phyloP scores from a whole-genome alignment of 192 early-diverging fungal species.

The Phlyctochytrium bullatum region DNA sequence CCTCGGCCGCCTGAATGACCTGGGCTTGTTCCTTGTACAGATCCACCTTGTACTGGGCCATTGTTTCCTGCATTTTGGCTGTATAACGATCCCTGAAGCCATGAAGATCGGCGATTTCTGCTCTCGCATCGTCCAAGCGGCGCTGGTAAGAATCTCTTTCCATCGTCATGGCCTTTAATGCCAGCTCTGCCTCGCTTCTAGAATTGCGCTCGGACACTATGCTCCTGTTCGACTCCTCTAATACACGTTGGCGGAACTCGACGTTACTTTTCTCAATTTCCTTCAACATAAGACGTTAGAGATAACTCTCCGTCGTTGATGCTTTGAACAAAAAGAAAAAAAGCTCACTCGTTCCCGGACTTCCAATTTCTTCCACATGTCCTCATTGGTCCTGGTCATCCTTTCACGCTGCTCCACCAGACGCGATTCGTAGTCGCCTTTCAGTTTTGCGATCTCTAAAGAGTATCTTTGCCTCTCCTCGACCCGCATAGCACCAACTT shows the following conservation, averaged over 20 bases:
- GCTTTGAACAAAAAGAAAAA: neutral
- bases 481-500: slow-evolving; percentile 44
- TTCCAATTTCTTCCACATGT: slow-evolving; percentile 19
- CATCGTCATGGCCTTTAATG: slow-evolving; percentile 26
- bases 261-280: slow-evolving; percentile 40
- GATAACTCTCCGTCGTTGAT: neutral
- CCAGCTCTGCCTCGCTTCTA: slow-evolving; percentile 41
- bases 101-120: slow-evolving; percentile 27
- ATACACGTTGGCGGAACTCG: slow-evolving; percentile 33
- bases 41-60: slow-evolving; percentile 49
- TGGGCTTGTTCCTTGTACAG: slow-evolving; percentile 37
- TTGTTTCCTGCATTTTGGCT: slow-evolving; percentile 41
- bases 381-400: slow-evolving; percentile 14
- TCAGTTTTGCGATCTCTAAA: slow-evolving; percentile 21
- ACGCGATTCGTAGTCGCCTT: slow-evolving; percentile 23
- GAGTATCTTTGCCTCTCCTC: slow-evolving; percentile 38
- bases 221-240: slow-evolving; percentile 34
- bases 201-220: slow-evolving; percentile 32
- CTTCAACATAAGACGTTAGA: neutral
- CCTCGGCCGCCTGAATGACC: slow-evolving; percentile 29
- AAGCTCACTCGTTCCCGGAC: slow-evolving; percentile 41
- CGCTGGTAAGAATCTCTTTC: slow-evolving; percentile 32
- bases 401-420: slow-evolving; percentile 24
- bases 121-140: slow-evolving; percentile 27
- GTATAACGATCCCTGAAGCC: slow-evolving; percentile 42